Conservation (phyloP, 2,329 filamentous ascomycete genomes). For the Colletotrichum viniferum region DNA sequence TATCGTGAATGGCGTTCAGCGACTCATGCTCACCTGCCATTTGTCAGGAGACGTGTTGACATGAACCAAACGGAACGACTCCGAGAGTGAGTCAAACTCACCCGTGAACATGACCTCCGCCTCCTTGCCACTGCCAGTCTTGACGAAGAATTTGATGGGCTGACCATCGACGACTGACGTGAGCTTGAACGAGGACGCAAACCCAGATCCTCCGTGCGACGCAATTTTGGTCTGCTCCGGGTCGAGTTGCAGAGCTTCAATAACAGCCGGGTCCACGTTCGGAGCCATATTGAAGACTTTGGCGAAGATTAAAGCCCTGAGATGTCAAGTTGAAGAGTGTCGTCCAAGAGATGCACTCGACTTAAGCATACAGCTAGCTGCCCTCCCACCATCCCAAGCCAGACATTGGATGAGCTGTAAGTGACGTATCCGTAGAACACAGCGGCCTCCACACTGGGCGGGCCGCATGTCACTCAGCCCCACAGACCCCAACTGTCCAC, state of each 20-base stretch:
- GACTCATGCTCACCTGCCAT: constrained; percentile 78
- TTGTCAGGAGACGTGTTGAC: constrained; percentile 24
- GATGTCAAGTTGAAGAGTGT: not conserved
- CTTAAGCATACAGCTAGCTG: not conserved
- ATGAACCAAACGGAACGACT: not conserved
- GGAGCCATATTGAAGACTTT: constrained; percentile 19
- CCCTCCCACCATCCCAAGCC: not conserved
- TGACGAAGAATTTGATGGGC: constrained; percentile 70
- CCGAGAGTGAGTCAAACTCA: constrained; percentile 27
- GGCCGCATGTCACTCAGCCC: not conserved
- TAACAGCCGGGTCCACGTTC: constrained; percentile 66
- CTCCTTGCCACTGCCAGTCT: constrained; percentile 65
- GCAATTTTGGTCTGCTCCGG: constrained; percentile 57
- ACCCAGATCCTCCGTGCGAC: constrained; percentile 69
- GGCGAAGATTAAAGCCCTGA: not conserved
- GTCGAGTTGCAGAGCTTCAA: constrained; percentile 64
- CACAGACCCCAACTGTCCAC: not conserved
- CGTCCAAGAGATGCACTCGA: not conserved
- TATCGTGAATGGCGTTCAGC: constrained; percentile 77
- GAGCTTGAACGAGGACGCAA: constrained; percentile 69
- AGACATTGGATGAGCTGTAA: constrained; percentile 1
- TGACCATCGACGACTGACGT: constrained; percentile 50
- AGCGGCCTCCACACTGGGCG: not conserved
- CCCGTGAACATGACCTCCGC: constrained; percentile 74
- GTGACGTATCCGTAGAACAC: constrained; percentile 11